Evolutionary conservation across 352 stramenopile genomes (phyloP).

Genomic region (Phytophthora kernoviae): DNA sequence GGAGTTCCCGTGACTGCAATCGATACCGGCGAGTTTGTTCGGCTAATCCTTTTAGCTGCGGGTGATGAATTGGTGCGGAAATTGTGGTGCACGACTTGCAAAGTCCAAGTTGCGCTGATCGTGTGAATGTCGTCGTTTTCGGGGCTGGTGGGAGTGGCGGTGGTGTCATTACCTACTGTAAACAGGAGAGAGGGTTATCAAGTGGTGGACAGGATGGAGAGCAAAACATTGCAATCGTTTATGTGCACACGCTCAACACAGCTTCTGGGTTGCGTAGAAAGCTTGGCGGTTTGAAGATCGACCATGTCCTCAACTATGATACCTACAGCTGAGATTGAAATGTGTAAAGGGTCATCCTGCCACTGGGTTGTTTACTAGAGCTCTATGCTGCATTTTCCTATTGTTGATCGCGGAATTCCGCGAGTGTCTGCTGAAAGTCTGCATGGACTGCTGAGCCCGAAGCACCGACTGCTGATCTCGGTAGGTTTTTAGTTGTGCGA

Average conservation of each 20-base stretch:
- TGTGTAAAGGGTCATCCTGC: too few species aligned
- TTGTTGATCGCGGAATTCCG: conserved; percentile 21
- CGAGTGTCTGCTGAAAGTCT: conserved; percentile 41
- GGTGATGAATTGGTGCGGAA: background rate
- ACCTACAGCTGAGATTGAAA: background rate
- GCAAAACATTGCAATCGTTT: conserved; percentile 16
- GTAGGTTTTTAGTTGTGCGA: conserved; percentile 20
- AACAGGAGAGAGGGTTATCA: conserved; percentile 18
- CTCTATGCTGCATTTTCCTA: conserved; percentile 3
- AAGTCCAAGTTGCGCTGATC: conserved; percentile 50
- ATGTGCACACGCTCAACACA: conserved; percentile 74
- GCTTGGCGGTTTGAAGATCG: conserved; percentile 51
- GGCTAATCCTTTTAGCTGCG: conserved; percentile 15
- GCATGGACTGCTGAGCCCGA: conserved; percentile 52
- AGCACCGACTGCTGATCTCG: conserved; percentile 18
- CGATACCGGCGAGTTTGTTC: conserved; percentile 35
- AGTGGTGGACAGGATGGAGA: background rate
- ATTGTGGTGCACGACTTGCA: conserved; percentile 41
- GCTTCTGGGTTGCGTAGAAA: conserved; percentile 62
- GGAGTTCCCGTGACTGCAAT: conserved; percentile 39
- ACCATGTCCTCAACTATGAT: conserved; percentile 37
- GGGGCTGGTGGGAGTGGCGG: conserved; percentile 32
- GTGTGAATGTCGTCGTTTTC: conserved; percentile 65
- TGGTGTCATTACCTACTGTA: conserved; percentile 78
- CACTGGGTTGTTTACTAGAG: background rate